These are phyloP conservation scores for Fusarium sp. DNA, from an alignment of 2,329 filamentous ascomycete species.

Conservation along the genomic window DNA sequence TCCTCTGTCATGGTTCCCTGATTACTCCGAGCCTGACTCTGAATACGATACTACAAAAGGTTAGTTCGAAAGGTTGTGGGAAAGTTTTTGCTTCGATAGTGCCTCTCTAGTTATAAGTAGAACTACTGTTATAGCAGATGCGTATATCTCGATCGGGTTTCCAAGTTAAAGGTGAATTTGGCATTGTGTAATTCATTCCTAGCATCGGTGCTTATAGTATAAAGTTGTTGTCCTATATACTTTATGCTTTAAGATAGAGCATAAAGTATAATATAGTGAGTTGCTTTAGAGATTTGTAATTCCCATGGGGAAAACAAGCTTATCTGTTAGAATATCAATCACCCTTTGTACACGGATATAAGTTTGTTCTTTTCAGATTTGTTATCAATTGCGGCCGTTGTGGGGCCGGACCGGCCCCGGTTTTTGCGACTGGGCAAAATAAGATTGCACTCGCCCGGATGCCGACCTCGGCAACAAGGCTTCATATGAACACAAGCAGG, in stretches of 20 bases:
- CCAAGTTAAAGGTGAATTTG: background rate
- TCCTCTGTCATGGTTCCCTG: background rate
- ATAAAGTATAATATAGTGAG: too few species aligned
- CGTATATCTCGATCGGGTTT: background rate
- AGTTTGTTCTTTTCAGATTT: background rate
- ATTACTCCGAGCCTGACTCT: background rate
- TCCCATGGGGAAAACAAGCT: background rate
- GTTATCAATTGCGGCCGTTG: conserved; percentile 7
- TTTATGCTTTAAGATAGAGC: too few species aligned
- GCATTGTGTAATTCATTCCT: background rate
- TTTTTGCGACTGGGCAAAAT: background rate
- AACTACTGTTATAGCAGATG: background rate
- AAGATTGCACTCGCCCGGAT: conserved; percentile 2
- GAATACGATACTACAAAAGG: background rate
- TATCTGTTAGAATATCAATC: background rate
- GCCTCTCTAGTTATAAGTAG: background rate
- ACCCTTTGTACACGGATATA: background rate
- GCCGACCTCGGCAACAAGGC: conserved; percentile 37
- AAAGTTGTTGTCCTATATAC: too few species aligned
- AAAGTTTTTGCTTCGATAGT: background rate
- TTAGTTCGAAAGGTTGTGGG: background rate
- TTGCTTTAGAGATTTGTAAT: background rate
- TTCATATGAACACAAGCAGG: conserved; percentile 1
- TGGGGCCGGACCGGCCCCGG: conserved; percentile 25
- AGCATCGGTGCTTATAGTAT: background rate